Evolutionary conservation across 345 rosid genomes (phyloP), one percentile per base, ranked within the genome.

Genomic region (Citrus trifoliata): DNA sequence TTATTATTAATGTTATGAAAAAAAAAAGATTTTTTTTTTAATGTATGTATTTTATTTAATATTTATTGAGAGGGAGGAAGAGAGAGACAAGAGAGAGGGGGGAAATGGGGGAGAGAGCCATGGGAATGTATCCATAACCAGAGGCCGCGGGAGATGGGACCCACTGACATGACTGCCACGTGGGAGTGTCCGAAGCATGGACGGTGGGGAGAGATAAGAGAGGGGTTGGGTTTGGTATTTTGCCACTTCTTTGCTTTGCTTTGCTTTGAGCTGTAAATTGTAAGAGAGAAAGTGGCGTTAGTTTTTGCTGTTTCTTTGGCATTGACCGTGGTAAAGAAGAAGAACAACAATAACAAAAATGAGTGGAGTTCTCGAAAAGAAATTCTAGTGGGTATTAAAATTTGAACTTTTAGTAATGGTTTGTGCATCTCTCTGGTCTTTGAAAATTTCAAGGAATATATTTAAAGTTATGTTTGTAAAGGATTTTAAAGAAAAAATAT

Each of bases 111-210:
- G 35, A 76, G 79, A 22, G 79, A 75, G 80, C 72, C 76, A 75
- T 75, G 73, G 35, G 80, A 76, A 70, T 76, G 86, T 70, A 85
- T 72, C 83, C 81, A 80, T 78, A 75, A 71, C 78, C 80, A 78
- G 81, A 69, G 85, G 87, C 80, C 68, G 85, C 40, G 87, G 84
- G 81, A 8, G 1, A 60, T 74, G 89, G 88, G 87, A 6, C 83
- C 89, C 79, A 63, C 79, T 83, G 83, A 87, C 87, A 85, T 86
- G 89, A 85, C 89, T 70, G 87, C 90, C 94, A 90, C 87, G 94
- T 85, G 90, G 86, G 82, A 60, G 4, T 86, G 90, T 84, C 83
- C 79, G 64, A 67, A 46, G 78, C 67, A 53, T 70, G 65, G 59
- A 48, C 59, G 77, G 80, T 48, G 80, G 82, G 75, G 75, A 81